These are phyloP conservation scores for Favolaschia claudopus DNA, from an alignment of 768 basidiomycete species.

Conservation along the genomic window DNA sequence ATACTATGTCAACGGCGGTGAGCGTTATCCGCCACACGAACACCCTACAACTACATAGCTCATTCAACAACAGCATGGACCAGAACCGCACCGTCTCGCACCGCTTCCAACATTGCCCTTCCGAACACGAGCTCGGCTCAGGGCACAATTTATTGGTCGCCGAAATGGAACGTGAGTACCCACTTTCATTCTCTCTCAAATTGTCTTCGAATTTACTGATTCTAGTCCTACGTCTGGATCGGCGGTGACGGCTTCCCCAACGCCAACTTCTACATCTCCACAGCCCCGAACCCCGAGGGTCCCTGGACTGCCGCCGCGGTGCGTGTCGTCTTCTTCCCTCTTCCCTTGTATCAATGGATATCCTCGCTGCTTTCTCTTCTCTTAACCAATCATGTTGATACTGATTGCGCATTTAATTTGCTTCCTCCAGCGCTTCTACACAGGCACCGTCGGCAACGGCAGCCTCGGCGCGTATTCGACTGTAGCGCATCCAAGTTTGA, in stretches of 20 bases:
- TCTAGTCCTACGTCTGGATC: constrained; percentile 20
- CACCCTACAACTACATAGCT: neutral
- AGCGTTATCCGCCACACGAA: neutral
- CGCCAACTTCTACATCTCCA: constrained; percentile 21
- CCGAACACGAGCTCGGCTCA: constrained; percentile 17
- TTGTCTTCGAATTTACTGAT: neutral
- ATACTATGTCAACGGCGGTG: constrained; percentile 27
- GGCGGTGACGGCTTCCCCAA: constrained; percentile 23
- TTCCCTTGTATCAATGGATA: neutral
- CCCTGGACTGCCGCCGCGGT: constrained; percentile 16
- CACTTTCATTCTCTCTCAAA: neutral
- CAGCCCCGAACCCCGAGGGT: constrained; percentile 19
- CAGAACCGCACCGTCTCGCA: neutral
- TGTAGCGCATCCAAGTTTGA: constrained; percentile 18
- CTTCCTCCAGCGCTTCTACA: constrained; percentile 11
- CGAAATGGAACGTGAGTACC: constrained; percentile 14
- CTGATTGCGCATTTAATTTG: neutral
- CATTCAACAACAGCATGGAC: constrained; percentile 14
- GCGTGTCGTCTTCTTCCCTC: neutral
- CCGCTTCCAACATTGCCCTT: constrained; percentile 1
- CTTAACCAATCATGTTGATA: neutral
- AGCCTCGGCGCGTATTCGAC: constrained; percentile 21
- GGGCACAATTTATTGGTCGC: constrained; percentile 19
- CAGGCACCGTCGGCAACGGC: constrained; percentile 7
- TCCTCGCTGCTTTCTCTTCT: neutral